phyloP scores from a whole-genome alignment of 768 basidiomycete genomes.

The Tulasnella sp. region DNA sequence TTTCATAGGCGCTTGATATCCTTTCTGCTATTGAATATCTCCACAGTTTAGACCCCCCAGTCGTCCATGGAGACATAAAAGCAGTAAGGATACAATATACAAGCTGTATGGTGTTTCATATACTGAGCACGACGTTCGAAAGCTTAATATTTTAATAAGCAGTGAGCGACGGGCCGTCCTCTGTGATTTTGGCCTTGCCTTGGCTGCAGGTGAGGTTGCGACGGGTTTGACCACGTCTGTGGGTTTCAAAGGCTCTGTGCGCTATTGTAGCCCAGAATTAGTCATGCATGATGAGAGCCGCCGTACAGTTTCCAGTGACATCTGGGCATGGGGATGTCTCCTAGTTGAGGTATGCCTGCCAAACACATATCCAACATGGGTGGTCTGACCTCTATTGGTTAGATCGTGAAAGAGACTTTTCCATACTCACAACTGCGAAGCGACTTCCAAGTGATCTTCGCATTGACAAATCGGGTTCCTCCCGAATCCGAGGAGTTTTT shows the following conservation, averaged over 20 bases:
- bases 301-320: neutral
- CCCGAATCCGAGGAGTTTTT: no score
- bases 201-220: neutral
- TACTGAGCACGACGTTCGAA: no score
- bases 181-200: conserved; percentile 2
- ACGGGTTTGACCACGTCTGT: neutral
- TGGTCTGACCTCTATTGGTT: no score
- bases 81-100: no score
- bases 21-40: neutral
- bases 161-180: neutral
- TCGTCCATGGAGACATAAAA: conserved; percentile 4
- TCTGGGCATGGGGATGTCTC: neutral
- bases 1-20: neutral
- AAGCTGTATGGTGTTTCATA: no score
- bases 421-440: no score
- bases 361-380: no score
- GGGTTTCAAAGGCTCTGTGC: neutral
- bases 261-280: neutral
- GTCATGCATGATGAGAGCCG: neutral
- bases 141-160: conserved; percentile 1
- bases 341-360: conserved; percentile 1
- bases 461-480: no score
- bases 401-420: no score
- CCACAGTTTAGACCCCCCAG: neutral
- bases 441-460: no score